These are phyloP conservation scores for Acidiella bohemica DNA, from an alignment of 495 filamentous ascomycete species.

Conservation along the genomic window DNA sequence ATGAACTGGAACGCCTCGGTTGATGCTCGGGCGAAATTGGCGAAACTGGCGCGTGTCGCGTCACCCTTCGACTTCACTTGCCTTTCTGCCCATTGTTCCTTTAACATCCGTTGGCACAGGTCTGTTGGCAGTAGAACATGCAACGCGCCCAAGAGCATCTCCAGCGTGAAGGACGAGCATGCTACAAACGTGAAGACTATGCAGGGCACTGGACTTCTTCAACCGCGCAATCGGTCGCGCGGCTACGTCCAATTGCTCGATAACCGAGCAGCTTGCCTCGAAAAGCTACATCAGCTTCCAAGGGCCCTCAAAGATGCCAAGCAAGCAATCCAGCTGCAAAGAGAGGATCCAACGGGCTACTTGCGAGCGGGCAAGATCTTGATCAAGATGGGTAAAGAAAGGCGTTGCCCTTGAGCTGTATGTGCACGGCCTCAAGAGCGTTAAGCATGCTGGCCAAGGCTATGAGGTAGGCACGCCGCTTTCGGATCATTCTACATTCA, in stretches of 20 bases:
- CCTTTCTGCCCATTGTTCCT: no score
- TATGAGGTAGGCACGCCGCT: constrained; percentile 31
- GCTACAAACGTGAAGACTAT: constrained; percentile 24
- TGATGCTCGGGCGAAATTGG: no score
- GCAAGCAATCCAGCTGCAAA: constrained; percentile 42
- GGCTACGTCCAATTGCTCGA: constrained; percentile 37
- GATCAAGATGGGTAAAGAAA: constrained; percentile 38
- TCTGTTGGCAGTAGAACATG: no score
- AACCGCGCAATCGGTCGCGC: constrained; percentile 20
- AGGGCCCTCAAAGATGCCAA: constrained; percentile 46
- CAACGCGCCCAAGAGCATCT: constrained; percentile 6
- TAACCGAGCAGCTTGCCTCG: constrained; percentile 46
- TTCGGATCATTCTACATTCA: constrained; percentile 13
- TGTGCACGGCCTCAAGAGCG: constrained; percentile 41
- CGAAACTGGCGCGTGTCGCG: no score
- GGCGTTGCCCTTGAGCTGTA: constrained; percentile 47
- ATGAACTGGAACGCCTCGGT: no score
- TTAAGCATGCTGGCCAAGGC: constrained; percentile 33
- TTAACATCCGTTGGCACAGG: no score
- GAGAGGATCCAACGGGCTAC: constrained; percentile 43
- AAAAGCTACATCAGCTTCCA: constrained; percentile 41
- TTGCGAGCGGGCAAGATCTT: constrained; percentile 51
- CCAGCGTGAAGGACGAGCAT: constrained; percentile 9
- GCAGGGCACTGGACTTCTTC: constrained; percentile 23
- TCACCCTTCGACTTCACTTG: no score